Evolutionary conservation across 2,329 filamentous ascomycete genomes (phyloP).

Genomic region (Monosporascus cannonballus): DNA sequence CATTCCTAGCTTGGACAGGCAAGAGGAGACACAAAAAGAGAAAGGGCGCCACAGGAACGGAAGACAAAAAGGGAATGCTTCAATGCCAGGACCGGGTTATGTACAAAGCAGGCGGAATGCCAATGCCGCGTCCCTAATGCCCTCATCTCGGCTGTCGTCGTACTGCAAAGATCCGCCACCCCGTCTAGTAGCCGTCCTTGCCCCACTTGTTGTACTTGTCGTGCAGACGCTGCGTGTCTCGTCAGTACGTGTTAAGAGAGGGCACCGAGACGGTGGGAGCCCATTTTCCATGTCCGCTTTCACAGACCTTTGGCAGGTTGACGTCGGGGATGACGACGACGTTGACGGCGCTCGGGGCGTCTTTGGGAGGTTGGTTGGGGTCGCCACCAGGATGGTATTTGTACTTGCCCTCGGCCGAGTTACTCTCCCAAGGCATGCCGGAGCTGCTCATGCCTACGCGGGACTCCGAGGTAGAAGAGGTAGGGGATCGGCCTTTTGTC

Average conservation of each 20-base stretch:
- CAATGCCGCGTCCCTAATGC: not conserved
- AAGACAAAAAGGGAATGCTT: not conserved
- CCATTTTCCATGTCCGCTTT: not conserved
- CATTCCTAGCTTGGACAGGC: no score
- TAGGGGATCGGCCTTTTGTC: slow-evolving; percentile 69
- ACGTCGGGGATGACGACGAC: slow-evolving; percentile 91
- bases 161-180: not conserved
- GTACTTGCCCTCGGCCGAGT: slow-evolving; percentile 59
- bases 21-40: not conserved
- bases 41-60: not conserved
- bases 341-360: slow-evolving; percentile 93
- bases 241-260: slow-evolving; percentile 2
- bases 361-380: slow-evolving; percentile 65
- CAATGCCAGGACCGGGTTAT: not conserved
- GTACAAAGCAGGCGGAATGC: not conserved
- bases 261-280: no score
- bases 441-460: slow-evolving; percentile 66
- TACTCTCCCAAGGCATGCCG: slow-evolving; percentile 89
- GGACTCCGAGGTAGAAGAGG: slow-evolving; percentile 74
- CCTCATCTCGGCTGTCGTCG: not conserved
- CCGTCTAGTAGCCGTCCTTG: slow-evolving; percentile 77
- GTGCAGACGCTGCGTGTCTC: slow-evolving; percentile 65
- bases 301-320: slow-evolving; percentile 75
- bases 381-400: slow-evolving; percentile 85
- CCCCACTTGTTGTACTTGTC: slow-evolving; percentile 99